A percentile compares a stretch with the other conserved stretches of the same genome.
Evolutionary conservation across 805 yeast genomes (phyloP).

Genomic region (Metschnikowia gruessii): DNA sequence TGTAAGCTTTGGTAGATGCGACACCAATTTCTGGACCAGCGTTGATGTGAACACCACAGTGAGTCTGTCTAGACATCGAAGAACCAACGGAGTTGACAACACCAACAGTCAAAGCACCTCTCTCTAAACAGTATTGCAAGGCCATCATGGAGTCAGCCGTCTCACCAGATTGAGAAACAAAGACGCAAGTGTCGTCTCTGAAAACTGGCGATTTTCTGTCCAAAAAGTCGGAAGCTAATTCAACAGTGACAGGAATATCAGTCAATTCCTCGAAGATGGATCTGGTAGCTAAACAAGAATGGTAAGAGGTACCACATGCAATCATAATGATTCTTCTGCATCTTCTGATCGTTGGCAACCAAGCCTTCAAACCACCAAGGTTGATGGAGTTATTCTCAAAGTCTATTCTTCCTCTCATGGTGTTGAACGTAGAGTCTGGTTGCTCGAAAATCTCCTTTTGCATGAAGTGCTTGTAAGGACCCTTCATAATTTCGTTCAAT

Average conservation of each 20-base stretch:
- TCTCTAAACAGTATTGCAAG: slow-evolving; percentile 89
- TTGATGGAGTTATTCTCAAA: slow-evolving; percentile 73
- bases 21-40: slow-evolving; percentile 99
- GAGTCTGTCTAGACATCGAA: slow-evolving; percentile 91
- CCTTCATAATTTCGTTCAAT: slow-evolving; percentile 97
- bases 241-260: slow-evolving; percentile 90
- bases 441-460: slow-evolving; percentile 98
- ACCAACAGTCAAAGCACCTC: slow-evolving; percentile 97
- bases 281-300: slow-evolving; percentile 96
- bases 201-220: slow-evolving; percentile 96
- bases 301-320: slow-evolving; percentile 99
- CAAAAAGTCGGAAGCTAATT: slow-evolving; percentile 89
- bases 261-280: slow-evolving; percentile 95
- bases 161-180: slow-evolving; percentile 98
- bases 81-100: slow-evolving; percentile 98
- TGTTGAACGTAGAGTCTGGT: slow-evolving; percentile 96
- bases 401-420: slow-evolving; percentile 99
- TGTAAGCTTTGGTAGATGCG: slow-evolving; percentile 98
- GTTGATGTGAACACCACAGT: slow-evolving; percentile 98
- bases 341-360: slow-evolving; percentile 84
- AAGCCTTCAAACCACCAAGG: slow-evolving; percentile 86
- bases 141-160: slow-evolving; percentile 97
- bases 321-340: slow-evolving; percentile 96
- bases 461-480: slow-evolving; percentile 95
- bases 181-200: slow-evolving; percentile 96